Percentiles rank a stretch among this genome's conserved stretches.
Conservation (phyloP, 2,329 filamentous ascomycete genomes). For the Capronia epimyces region DNA sequence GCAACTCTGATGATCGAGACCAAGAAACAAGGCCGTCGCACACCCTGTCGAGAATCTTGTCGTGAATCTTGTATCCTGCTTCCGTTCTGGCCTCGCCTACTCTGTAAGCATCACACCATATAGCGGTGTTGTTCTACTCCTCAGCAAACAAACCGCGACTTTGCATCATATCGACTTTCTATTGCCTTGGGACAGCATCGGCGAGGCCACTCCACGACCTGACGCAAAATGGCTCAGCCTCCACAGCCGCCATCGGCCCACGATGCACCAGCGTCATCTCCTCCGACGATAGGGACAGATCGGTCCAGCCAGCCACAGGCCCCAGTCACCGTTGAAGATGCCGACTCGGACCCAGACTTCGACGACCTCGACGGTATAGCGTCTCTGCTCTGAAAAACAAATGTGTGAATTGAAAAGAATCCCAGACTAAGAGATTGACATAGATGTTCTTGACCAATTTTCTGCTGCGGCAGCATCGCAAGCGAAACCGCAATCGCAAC, state of each 20-base stretch:
- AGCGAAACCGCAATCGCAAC: conserved; percentile 32
- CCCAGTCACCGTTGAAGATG: conserved; percentile 41
- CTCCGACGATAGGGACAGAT: background rate
- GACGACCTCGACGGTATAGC: conserved; percentile 81
- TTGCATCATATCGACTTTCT: background rate
- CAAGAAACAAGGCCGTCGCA: too few species aligned
- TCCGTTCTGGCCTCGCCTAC: too few species aligned
- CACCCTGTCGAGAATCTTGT: too few species aligned
- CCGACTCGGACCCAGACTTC: conserved; percentile 79
- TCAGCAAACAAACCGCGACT: too few species aligned
- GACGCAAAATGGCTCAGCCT: conserved; percentile 17
- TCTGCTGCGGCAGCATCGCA: conserved; percentile 43
- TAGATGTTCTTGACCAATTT: conserved; percentile 92
- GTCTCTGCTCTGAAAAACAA: background rate
- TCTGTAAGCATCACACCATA: too few species aligned
- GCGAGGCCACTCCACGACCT: background rate
- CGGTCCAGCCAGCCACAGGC: conserved; percentile 2
- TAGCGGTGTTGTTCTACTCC: too few species aligned
- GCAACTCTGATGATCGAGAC: too few species aligned
- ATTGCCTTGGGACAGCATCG: background rate
- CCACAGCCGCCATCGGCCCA: conserved; percentile 7
- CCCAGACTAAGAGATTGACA: background rate
- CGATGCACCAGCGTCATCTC: background rate
- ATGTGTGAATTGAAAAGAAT: background rate
- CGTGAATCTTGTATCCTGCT: too few species aligned